Base-by-base conservation (phyloP, 345 rosid species). In the Lepidium didymum region DNA sequence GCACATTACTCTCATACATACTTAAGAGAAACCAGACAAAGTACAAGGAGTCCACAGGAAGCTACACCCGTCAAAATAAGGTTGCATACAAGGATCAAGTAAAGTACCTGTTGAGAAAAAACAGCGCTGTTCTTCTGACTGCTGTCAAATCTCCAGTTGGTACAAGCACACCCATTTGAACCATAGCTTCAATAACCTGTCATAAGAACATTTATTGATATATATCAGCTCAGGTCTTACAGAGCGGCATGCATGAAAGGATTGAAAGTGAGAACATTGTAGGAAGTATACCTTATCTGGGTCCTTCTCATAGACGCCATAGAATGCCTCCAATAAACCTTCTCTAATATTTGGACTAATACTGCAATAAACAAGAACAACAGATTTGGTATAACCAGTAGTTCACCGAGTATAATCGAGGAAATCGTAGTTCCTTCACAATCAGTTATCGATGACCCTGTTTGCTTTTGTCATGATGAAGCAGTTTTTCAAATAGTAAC, bases 161-260 rank as follows among this genome's bases (percentile, higher is more conserved):
- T 47, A 94, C 99, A 75, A 94, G 97, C 64, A 94, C 99, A 64
- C 99, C 99, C 99, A 94, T 94, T 80, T 90, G 99, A 78, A 90
- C 62, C 99, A 90, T 90, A 69, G 99, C 86, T 72, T 88, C 80
- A 76, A 94, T 90, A 70, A 94, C 97, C 75, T 69, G 67, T 41
- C 47, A 63, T 66, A 57, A 23, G 16, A 47, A 73, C 60, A 19
- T 52, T 27, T 21, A 59, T 68, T 12, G 38, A 29, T 23, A 23
- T 36, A 63, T 55, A 74, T 56, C 45, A 64, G 72, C 58, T 76
- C 57, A 44, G 57, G 7, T 67, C 29, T 51, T 4, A 44, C 49
- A 66, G 35, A 43, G 43, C 8, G 12, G 51, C 61, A 74, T 43
- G 41, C 10, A 67, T 13, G 37, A 44, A 52, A 52, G 10, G 57